Base-by-base conservation (phyloP, 116 monocot genomes). In the Trichopus zeylanicus region DNA sequence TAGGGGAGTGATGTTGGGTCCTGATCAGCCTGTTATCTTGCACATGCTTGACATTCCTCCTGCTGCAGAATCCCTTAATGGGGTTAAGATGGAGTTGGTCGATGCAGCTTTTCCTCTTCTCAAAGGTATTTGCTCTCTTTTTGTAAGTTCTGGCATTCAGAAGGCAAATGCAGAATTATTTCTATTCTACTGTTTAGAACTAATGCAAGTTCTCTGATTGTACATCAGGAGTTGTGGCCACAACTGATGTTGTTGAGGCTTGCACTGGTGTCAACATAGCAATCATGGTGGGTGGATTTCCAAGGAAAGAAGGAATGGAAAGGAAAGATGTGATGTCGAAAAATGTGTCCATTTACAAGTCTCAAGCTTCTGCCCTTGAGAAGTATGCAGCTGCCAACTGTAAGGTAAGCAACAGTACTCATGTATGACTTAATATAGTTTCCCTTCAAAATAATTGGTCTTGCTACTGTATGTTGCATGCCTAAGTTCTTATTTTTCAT, bases 91-190 rank as follows among this genome's bases (percentile, higher is more conserved):
- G 85, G 85, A 85, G 64, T 47, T 85, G 56, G 63, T 85, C 24
- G 85, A 85, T 77, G 85, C 85, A 7, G 85, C 81, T 23, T 85
- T 85, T 35, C 85, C 81, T 30, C 85, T 85, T 54, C 77, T 85
- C 10, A 85, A 81, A 63, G 80, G 81, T 81, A 53, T 48, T 16
- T 6, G 39, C 39, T 42, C n/a, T n/a, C n/a, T 42, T 42, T n/a
- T 16, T 16, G 8, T 18, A 1, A 16, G 18, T 42, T 42, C 12
- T 42, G 1, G 42, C 13, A n/a, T 42, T 16, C 4, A 42, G 42
- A n/a, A 42, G n/a, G 3, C n/a, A 3, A 13, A 42, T 9, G 42
- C n/a, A 15, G 42, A 33, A 33, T 8, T n/a, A 42, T 16, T 8
- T 33, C 32, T 42, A n/a, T 42, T n/a, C 13, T 42, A n/a, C 18